Evolutionary conservation across 768 basidiomycete species (phyloP).

Genomic region (Mycena floridula): DNA sequence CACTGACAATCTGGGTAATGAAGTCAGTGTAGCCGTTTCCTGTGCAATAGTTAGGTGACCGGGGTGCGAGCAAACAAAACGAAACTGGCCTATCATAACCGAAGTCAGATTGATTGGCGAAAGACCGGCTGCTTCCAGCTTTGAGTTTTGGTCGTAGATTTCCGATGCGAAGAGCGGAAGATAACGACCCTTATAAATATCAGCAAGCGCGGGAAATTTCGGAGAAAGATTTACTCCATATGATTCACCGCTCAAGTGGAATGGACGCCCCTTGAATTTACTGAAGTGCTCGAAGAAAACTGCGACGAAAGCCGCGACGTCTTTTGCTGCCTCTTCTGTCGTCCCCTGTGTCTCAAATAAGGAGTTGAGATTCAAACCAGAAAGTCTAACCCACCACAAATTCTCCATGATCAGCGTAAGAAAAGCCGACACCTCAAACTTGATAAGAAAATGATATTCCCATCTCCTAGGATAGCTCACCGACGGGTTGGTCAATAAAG

Average conservation of each 20-base stretch:
- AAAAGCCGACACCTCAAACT: no score
- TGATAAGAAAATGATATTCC: slow-evolving; percentile 32
- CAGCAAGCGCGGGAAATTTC: not conserved
- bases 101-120: slow-evolving; percentile 45
- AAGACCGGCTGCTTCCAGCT: slow-evolving; percentile 33
- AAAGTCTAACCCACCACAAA: no score
- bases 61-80: no score
- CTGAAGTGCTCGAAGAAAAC: slow-evolving; percentile 52
- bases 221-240: slow-evolving; percentile 32
- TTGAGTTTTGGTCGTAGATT: slow-evolving; percentile 41
- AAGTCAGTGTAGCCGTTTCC: no score
- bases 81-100: slow-evolving; percentile 37
- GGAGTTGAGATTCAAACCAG: no score
- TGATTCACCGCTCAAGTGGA: slow-evolving; percentile 44
- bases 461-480: slow-evolving; percentile 39
- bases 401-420: no score
- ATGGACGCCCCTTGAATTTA: slow-evolving; percentile 42
- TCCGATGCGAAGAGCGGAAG: slow-evolving; percentile 43
- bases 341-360: no score
- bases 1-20: no score
- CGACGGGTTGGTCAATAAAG: slow-evolving; percentile 40
- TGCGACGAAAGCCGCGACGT: no score
- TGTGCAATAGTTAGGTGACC: no score
- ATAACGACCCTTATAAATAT: slow-evolving; percentile 37
- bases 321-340: slow-evolving; percentile 46